phyloP scores from a whole-genome alignment of 2,329 filamentous ascomycete species.

The Aspergillus thermomutatus region DNA sequence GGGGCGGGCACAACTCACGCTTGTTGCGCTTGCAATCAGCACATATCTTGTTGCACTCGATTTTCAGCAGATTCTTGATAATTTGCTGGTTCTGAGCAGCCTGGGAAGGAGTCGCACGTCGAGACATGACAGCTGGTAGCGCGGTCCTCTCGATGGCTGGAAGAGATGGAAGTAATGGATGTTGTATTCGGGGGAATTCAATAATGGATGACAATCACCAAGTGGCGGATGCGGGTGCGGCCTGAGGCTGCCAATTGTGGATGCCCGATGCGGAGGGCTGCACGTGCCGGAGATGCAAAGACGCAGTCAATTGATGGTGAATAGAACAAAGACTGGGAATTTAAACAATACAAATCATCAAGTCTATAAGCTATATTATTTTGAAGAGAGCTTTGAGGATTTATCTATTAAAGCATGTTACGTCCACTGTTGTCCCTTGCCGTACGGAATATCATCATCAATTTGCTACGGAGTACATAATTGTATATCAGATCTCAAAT shows the following conservation, averaged over 20 bases:
- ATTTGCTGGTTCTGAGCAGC: conserved; percentile 90
- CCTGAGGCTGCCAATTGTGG: conserved; percentile 20
- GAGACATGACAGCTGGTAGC: conserved; percentile 31
- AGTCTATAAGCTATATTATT: neutral
- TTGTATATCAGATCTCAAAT: neutral
- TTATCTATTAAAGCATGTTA: neutral
- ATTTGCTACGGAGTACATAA: conserved; percentile 5
- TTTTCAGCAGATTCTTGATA: conserved; percentile 90
- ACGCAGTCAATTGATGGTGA: conserved; percentile 1
- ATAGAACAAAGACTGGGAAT: neutral
- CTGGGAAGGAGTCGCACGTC: conserved; percentile 69
- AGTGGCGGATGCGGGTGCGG: conserved; percentile 28
- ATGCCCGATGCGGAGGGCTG: conserved; percentile 18
- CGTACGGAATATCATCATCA: neutral
- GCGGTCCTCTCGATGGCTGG: conserved; percentile 8
- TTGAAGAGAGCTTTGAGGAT: neutral
- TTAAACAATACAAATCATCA: neutral
- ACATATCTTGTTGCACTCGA: conserved; percentile 94
- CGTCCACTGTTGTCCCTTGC: neutral
- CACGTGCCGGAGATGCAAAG: conserved; percentile 23
- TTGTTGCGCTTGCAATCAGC: conserved; percentile 99
- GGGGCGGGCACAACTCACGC: conserved; percentile 56
- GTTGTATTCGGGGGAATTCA: conserved; percentile 14
- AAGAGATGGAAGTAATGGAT: conserved; percentile 9
- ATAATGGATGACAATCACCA: conserved; percentile 19